A percentile compares a stretch with the other conserved stretches of the same genome.
Conservation (phyloP, 2,329 filamentous ascomycete genomes). For the Venturiaceae sp. region DNA sequence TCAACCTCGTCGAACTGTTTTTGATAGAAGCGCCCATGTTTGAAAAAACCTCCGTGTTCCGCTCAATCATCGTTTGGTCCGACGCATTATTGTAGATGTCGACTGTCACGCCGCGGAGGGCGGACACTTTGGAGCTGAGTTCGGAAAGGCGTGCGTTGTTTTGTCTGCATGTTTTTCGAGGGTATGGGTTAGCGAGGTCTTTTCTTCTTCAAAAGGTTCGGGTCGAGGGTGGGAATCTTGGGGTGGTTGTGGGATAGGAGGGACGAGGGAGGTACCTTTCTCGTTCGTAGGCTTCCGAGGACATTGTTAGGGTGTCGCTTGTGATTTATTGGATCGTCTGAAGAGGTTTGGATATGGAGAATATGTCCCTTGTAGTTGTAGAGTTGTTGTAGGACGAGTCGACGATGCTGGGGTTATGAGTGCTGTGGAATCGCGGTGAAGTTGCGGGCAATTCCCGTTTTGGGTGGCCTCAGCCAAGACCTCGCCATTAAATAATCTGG, state of each 20-base stretch:
- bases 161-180: slow-evolving; percentile 43
- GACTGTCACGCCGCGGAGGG: slow-evolving; percentile 84
- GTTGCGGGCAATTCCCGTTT: too few species aligned
- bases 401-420: too few species aligned
- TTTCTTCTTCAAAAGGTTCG: slow-evolving; percentile 7
- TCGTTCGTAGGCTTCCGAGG: slow-evolving; percentile 50
- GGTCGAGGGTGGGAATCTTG: not conserved
- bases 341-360: too few species aligned
- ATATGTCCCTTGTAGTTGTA: too few species aligned
- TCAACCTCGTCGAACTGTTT: slow-evolving; percentile 71
- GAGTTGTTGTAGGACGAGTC: too few species aligned
- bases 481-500: too few species aligned
- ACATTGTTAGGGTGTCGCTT: slow-evolving; percentile 22
- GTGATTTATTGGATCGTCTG: too few species aligned
- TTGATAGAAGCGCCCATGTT: slow-evolving; percentile 75
- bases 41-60: slow-evolving; percentile 79
- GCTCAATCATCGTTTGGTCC: slow-evolving; percentile 75
- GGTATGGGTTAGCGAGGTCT: too few species aligned
- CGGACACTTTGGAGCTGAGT: slow-evolving; percentile 81
- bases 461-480: too few species aligned
- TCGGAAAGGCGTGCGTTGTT: slow-evolving; percentile 93
- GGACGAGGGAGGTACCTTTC: slow-evolving; percentile 39
- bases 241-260: slow-evolving; percentile 4
- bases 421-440: too few species aligned
- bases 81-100: slow-evolving; percentile 97